Conservation (phyloP, 2,329 filamentous ascomycete species). For the Teratosphaeria destructans region DNA sequence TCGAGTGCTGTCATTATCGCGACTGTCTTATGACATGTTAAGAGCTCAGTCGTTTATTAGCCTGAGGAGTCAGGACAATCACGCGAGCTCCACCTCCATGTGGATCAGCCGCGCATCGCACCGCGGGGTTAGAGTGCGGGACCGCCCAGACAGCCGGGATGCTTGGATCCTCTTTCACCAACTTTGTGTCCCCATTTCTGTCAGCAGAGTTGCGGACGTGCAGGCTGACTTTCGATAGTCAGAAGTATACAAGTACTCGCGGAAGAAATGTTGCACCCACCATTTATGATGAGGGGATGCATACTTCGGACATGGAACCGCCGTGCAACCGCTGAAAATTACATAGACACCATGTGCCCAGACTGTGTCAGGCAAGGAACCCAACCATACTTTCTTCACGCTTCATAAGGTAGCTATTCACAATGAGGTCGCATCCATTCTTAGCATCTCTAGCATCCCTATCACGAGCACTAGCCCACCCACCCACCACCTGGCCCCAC, state of each 20-base stretch:
- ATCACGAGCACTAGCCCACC: not conserved
- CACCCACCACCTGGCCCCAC: not conserved
- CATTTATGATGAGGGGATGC: not conserved
- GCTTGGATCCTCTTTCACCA: not conserved
- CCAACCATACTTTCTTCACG: not conserved
- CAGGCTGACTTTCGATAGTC: not conserved
- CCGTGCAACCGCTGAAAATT: not conserved
- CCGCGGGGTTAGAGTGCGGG: not conserved
- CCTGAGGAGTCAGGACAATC: not conserved
- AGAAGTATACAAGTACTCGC: not conserved
- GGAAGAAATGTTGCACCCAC: not conserved
- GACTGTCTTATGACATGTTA: not conserved
- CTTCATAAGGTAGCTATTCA: not conserved
- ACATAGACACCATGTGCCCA: not conserved
- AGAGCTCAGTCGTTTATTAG: not conserved
- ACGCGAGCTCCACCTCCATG: not conserved
- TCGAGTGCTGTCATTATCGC: no score
- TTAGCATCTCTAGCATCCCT: not conserved
- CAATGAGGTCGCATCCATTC: not conserved
- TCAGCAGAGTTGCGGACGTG: not conserved
- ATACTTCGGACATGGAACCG: not conserved
- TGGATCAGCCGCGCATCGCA: not conserved
- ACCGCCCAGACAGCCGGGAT: not conserved
- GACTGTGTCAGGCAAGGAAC: not conserved
- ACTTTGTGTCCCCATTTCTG: not conserved